Conservation (phyloP, 768 basidiomycete species). For the Trametes villosa region DNA sequence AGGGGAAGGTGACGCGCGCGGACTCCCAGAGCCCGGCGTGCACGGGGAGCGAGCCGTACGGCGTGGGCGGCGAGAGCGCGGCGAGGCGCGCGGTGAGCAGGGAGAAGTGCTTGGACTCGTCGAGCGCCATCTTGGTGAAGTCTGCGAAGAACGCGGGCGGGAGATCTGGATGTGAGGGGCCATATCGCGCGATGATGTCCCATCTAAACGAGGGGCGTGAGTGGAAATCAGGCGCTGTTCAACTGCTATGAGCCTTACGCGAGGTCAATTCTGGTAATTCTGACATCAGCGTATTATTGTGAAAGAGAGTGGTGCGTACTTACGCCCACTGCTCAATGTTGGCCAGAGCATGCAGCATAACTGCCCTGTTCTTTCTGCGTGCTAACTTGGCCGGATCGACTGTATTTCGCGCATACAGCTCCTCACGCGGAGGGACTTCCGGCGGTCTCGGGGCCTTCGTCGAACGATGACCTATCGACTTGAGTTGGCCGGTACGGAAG, state of each 20-base stretch:
- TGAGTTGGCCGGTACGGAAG: conserved; percentile 70
- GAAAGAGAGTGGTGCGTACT: conserved; percentile 39
- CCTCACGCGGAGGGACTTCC: conserved; percentile 66
- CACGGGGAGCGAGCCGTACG: conserved; percentile 72
- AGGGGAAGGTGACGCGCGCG: conserved; percentile 66
- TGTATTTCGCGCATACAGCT: conserved; percentile 49
- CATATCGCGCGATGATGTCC: conserved; percentile 85
- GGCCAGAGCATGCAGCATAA: conserved; percentile 81
- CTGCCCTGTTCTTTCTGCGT: conserved; percentile 64
- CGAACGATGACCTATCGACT: conserved; percentile 62
- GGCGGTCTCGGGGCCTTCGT: conserved; percentile 56
- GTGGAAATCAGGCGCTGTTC: too few relatives aligned
- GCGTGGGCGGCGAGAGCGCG: conserved; percentile 63
- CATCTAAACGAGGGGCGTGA: conserved; percentile 50
- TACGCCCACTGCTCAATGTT: conserved; percentile 91
- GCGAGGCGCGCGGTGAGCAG: conserved; percentile 65
- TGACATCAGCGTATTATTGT: background rate
- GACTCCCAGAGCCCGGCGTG: conserved; percentile 85
- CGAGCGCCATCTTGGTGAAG: conserved; percentile 83
- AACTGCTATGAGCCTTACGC: too few relatives aligned
- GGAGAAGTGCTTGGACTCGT: conserved; percentile 84
- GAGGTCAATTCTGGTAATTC: conserved; percentile 62
- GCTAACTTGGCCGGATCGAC: conserved; percentile 64
- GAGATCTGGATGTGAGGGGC: conserved; percentile 57
- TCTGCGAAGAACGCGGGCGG: conserved; percentile 80